Evolutionary conservation across 495 filamentous ascomycete species (phyloP), one percentile per base, ranked within the genome.

Genomic region (Annulohypoxylon bovei): DNA sequence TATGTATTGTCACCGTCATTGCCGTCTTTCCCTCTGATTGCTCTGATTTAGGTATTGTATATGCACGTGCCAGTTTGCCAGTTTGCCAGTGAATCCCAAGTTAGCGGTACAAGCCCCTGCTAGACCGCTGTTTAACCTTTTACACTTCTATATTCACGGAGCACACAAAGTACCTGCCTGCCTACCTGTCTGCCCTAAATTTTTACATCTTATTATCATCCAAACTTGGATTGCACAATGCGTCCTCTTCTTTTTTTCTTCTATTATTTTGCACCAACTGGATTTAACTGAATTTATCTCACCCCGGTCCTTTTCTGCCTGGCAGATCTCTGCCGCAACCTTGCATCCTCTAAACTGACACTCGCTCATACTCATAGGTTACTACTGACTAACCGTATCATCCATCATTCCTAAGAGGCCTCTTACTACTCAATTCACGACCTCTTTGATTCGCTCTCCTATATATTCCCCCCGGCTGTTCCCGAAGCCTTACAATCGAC

Each of bases 91-190:
- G 4, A 54, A 12, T 54, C 20, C 35, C 33, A 52, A 52, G 6
- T 44, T 11, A 42, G 22, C 35, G 23, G 53, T 40, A 63, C 46
- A 39, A 32, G 7, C 32, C 12, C 8, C 32, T 40, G 22, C 25
- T 49, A 65, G 52, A 66, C 62, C 62, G 42, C 32, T n/a, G 53
- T 50, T 57, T 46, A 50, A 49, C 20, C 9, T 49, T 50, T 27
- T 1, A 2, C n/a, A 8, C 0, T 46, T 25, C 6, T 18, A 42
- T 42, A 18, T 42, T 20, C 39, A 20, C 5, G 16, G 1, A 42
- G 16, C 20, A 5, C 4, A n/a, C 37, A 32, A 18, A 52, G n/a
- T 58, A 40, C 37, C n/a, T n/a, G n/a, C n/a, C n/a, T n/a, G n/a
- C n/a, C n/a, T n/a, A n/a, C n/a, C n/a, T n/a, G n/a, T n/a, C n/a